Conservation (phyloP, 2,329 filamentous ascomycete species). For the Talaromyces sp. region DNA sequence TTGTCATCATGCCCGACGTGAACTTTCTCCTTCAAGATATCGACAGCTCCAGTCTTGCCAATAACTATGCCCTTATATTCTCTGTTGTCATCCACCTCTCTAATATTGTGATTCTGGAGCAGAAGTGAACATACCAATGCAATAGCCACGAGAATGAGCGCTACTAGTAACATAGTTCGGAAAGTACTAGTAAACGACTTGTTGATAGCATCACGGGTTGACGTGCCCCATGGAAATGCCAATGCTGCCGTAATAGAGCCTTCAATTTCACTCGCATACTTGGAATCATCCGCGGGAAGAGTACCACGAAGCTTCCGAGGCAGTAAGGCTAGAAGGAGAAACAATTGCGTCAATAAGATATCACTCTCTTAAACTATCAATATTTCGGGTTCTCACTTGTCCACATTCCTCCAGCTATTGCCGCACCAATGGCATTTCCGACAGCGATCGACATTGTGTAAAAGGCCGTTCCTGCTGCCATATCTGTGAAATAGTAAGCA, state of each 20-base stretch:
- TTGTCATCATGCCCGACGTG: background rate
- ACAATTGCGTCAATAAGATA: background rate
- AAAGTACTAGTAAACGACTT: conserved; percentile 4
- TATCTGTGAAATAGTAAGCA: background rate
- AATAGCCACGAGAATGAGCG: background rate
- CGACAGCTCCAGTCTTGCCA: conserved; percentile 4
- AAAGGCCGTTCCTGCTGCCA: conserved; percentile 5
- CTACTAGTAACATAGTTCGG: conserved; percentile 3
- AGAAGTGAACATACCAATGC: background rate
- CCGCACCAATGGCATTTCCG: conserved; percentile 5
- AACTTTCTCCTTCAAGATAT: conserved; percentile 2
- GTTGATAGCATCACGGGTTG: conserved; percentile 5
- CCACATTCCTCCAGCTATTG: conserved; percentile 4
- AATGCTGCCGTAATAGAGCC: conserved; percentile 1
- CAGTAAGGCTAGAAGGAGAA: background rate
- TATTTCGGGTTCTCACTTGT: background rate
- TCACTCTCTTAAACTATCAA: background rate
- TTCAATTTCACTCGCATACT: background rate
- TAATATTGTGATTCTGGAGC: conserved; percentile 1
- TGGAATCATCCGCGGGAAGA: background rate
- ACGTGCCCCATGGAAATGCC: conserved; percentile 4
- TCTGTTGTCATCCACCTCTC: conserved; percentile 1
- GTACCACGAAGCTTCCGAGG: conserved; percentile 4
- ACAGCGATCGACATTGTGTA: conserved; percentile 1
- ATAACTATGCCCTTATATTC: conserved; percentile 6